Evolutionary conservation across 2,329 filamentous ascomycete species (phyloP), one percentile per base, ranked within the genome.

Genomic region (Colletotrichum noveboracense): DNA sequence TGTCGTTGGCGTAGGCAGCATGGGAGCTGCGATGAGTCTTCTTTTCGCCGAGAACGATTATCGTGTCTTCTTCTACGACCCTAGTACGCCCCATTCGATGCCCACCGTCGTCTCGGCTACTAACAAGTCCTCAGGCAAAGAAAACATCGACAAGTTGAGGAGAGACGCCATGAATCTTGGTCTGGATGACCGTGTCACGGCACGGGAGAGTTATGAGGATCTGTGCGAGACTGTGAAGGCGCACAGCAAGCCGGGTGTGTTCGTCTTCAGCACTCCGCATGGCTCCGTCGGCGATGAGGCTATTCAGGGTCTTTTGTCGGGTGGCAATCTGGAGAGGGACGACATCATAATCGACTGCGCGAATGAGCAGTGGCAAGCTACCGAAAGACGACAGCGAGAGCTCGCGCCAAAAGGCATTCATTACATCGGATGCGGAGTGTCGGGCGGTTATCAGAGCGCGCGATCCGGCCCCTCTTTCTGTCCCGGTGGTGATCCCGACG

Each of bases 291-390:
- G 66, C 21, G 52, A 69, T 32, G n/a, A 69, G 6, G 66, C 66
- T 12, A 34, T 69, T 16, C 26, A 69, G 2, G 66, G 66, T 2
- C 66, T 69, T 7, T 32, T 60, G 21, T 55, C 52, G 7, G 52
- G 66, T 3, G 66, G 66, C 14, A 18, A n/a, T 76, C 84, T 95
- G 5, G 86, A 88, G 21, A 85, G 86, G 60, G 91, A 90, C 16
- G 93, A 95, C 80, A 91, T 94, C 67, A 91, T 95, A 70, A 87
- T 95, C 36, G 93, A 94, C 80, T 91, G 91, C 12, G 91, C 91
- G 1, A 95, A 94, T 79, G 93, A 95, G 82, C 87, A 93, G 80
- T 94, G 91, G 83, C 84, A 88, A 43, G 91, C 90, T 62, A 94
- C 93, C 0, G 91, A 95, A 80, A 82, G 91, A 13, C 85, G 92